Conservation (phyloP, 2,329 filamentous ascomycete species). For the Didymella glomerata region DNA sequence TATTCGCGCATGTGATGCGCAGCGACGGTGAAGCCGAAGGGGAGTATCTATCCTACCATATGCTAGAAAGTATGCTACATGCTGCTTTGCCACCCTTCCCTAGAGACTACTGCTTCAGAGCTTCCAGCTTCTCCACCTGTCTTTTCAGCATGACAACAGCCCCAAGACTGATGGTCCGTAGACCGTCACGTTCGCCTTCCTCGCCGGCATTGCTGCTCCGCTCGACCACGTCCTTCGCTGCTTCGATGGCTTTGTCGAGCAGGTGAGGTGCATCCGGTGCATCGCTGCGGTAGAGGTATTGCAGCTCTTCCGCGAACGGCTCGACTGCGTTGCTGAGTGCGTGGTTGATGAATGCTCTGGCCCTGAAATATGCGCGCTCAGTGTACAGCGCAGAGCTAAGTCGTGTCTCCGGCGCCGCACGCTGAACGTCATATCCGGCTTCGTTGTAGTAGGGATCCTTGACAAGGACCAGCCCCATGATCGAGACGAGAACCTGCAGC, state of each 20-base stretch:
- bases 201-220: slow-evolving; percentile 45
- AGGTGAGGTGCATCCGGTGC: slow-evolving; percentile 50
- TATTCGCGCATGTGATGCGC: background rate
- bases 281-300: slow-evolving; percentile 59
- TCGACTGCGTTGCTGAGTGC: slow-evolving; percentile 54
- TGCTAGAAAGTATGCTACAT: slow-evolving; percentile 3
- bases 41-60: slow-evolving; percentile 6
- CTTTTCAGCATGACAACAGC: slow-evolving; percentile 55
- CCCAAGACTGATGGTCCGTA: slow-evolving; percentile 59
- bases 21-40: background rate
- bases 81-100: too few species aligned
- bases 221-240: slow-evolving; percentile 53
- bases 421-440: slow-evolving; percentile 66
- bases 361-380: slow-evolving; percentile 63
- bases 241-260: slow-evolving; percentile 55
- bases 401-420: slow-evolving; percentile 56
- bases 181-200: slow-evolving; percentile 52
- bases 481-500: slow-evolving; percentile 65
- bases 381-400: slow-evolving; percentile 61
- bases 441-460: slow-evolving; percentile 71
- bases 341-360: slow-evolving; percentile 60
- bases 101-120: slow-evolving; percentile 25
- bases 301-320: slow-evolving; percentile 62
- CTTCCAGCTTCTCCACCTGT: slow-evolving; percentile 52
- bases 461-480: slow-evolving; percentile 66